Percentiles rank a stretch among this genome's conserved stretches.
Evolutionary conservation across 2,329 filamentous ascomycete species (phyloP).

Genomic region (Claviceps sp.): DNA sequence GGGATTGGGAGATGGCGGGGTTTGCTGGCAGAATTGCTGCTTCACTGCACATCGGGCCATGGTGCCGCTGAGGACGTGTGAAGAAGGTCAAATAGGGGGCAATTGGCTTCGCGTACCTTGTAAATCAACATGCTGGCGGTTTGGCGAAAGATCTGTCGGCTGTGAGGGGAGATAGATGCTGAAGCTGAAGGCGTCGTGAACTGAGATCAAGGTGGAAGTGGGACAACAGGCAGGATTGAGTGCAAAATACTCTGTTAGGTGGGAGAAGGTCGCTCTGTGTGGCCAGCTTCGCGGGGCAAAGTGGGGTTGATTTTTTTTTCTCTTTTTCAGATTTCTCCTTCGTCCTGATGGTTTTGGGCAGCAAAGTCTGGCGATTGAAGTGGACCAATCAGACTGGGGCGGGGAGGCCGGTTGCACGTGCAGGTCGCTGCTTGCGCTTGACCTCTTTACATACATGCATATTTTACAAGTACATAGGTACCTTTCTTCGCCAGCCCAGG

Average conservation of each 20-base stretch:
- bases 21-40: too few relatives aligned
- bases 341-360: not conserved
- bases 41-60: too few relatives aligned
- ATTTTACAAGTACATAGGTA: too few relatives aligned
- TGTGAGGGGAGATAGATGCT: constrained; percentile 8
- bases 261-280: not conserved
- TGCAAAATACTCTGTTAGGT: constrained; percentile 2
- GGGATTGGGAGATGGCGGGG: constrained; percentile 1
- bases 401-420: too few relatives aligned
- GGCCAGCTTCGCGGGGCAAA: not conserved
- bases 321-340: not conserved
- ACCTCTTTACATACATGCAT: too few relatives aligned
- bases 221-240: not conserved
- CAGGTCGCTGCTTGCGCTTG: too few relatives aligned
- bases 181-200: constrained; percentile 5
- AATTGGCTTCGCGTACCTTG: constrained; percentile 37
- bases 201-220: not conserved
- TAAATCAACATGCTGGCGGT: constrained; percentile 59
- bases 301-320: not conserved
- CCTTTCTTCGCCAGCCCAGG: too few relatives aligned
- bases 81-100: not conserved
- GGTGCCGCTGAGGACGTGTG: too few relatives aligned
- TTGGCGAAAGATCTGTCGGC: constrained; percentile 8
- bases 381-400: too few relatives aligned
- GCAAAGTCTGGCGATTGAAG: too few relatives aligned